Conservation (phyloP, 2,329 filamentous ascomycete species). For the Fusarium oxysporum region DNA sequence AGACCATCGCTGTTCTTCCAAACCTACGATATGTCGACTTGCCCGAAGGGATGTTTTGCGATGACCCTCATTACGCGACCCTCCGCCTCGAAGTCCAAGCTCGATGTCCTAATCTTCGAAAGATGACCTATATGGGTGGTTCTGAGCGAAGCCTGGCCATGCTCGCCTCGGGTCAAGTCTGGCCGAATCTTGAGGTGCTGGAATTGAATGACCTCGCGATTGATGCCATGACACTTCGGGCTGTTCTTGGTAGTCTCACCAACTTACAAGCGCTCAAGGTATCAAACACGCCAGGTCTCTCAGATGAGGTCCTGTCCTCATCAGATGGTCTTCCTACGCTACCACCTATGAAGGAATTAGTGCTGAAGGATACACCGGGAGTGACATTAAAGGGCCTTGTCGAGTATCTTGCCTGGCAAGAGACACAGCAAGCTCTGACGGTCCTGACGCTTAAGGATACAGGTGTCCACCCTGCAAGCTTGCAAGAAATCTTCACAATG, state of each 20-base stretch:
- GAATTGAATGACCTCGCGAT: slow-evolving; percentile 76
- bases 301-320: slow-evolving; percentile 79
- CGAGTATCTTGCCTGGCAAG: slow-evolving; percentile 72
- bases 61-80: slow-evolving; percentile 79
- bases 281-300: slow-evolving; percentile 74
- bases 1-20: slow-evolving; percentile 85
- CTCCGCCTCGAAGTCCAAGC: slow-evolving; percentile 87
- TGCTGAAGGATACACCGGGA: slow-evolving; percentile 76
- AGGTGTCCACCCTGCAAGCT: slow-evolving; percentile 71
- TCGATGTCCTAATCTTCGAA: slow-evolving; percentile 83
- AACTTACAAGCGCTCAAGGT: slow-evolving; percentile 80
- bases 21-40: slow-evolving; percentile 91
- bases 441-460: slow-evolving; percentile 79
- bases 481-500: slow-evolving; percentile 70
- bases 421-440: slow-evolving; percentile 70
- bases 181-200: slow-evolving; percentile 78
- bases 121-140: slow-evolving; percentile 87
- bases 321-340: slow-evolving; percentile 76
- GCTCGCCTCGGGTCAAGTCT: slow-evolving; percentile 73
- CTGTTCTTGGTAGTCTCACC: slow-evolving; percentile 75
- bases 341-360: slow-evolving; percentile 78
- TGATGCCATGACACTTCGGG: slow-evolving; percentile 77
- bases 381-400: slow-evolving; percentile 79
- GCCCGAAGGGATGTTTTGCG: slow-evolving; percentile 86
- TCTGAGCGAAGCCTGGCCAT: slow-evolving; percentile 81